These are phyloP conservation scores for Firmiana major DNA, from an alignment of 345 rosid species.

Conservation along the genomic window DNA sequence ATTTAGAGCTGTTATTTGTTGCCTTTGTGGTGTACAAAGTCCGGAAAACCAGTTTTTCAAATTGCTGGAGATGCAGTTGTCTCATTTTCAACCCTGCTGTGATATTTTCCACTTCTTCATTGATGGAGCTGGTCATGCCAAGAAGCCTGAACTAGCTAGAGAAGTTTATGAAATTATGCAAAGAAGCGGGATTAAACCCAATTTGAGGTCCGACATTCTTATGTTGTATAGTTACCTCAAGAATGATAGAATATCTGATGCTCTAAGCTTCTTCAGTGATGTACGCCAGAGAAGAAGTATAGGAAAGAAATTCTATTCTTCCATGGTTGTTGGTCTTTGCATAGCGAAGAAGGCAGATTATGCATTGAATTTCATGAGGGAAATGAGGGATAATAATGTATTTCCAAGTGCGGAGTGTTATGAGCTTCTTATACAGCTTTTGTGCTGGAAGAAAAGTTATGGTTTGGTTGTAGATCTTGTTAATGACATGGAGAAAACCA, in stretches of 20 bases:
- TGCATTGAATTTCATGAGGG: slow-evolving; percentile 43
- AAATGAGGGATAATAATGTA: slow-evolving; percentile 43
- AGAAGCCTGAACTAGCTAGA: slow-evolving; percentile 66
- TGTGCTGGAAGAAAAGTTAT: slow-evolving; percentile 37
- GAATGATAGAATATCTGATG: slow-evolving; percentile 53
- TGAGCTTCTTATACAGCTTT: slow-evolving; percentile 44
- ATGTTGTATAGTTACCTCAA: slow-evolving; percentile 65
- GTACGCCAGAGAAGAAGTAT: slow-evolving; percentile 29
- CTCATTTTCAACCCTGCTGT: slow-evolving; percentile 27
- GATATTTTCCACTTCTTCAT: slow-evolving; percentile 52
- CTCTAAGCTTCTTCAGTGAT: slow-evolving; percentile 46
- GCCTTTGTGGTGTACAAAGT: slow-evolving; percentile 47
- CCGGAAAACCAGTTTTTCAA: slow-evolving; percentile 37
- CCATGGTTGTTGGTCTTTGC: slow-evolving; percentile 59
- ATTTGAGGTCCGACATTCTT: slow-evolving; percentile 33
- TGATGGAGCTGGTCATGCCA: slow-evolving; percentile 71
- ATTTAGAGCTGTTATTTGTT: slow-evolving; percentile 49
- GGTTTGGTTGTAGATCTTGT: slow-evolving; percentile 47
- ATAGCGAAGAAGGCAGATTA: slow-evolving; percentile 36
- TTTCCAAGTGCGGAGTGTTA: slow-evolving; percentile 55
- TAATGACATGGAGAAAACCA: slow-evolving; percentile 43
- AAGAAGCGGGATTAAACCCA: slow-evolving; percentile 44
- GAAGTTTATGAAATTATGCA: slow-evolving; percentile 59
- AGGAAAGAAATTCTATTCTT: slow-evolving; percentile 36
- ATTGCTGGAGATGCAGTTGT: slow-evolving; percentile 52